Conservation (phyloP, 148 eudicot species). For the Vaccinium myrtillus region DNA sequence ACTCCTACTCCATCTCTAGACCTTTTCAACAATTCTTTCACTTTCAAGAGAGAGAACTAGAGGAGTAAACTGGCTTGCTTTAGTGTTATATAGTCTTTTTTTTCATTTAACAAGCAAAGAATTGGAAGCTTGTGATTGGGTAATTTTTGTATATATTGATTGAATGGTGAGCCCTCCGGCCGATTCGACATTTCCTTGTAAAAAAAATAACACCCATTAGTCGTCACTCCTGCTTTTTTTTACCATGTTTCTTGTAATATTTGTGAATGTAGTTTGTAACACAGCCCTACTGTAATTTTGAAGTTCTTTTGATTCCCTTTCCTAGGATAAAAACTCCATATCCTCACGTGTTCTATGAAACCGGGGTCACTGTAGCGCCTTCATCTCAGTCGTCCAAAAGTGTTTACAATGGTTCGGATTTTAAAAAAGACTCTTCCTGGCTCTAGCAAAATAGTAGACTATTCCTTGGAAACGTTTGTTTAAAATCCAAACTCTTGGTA, state of each 20-base stretch:
- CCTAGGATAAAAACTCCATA: too few species aligned
- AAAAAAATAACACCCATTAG: not conserved
- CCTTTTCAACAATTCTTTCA: conserved; percentile 57
- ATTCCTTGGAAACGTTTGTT: too few species aligned
- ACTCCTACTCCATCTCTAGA: conserved; percentile 65
- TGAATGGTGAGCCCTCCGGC: not conserved
- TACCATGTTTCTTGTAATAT: not conserved
- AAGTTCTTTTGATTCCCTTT: not conserved
- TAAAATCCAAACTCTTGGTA: too few species aligned
- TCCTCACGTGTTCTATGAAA: too few species aligned
- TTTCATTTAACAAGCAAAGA: not conserved
- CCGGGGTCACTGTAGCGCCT: too few species aligned
- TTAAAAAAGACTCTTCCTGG: too few species aligned
- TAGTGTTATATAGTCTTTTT: not conserved
- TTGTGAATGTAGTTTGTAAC: not conserved
- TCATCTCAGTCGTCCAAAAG: too few species aligned
- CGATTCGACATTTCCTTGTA: not conserved
- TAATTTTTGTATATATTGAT: not conserved
- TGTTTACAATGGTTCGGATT: not conserved
- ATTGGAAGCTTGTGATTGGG: not conserved
- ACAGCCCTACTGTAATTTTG: not conserved
- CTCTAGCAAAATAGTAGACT: too few species aligned
- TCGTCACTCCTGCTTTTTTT: not conserved
- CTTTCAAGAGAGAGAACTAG: conserved; percentile 11
- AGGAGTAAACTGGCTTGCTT: not conserved